Evolutionary conservation across 148 eudicot genomes (phyloP), one percentile per base, ranked within the genome.

Genomic region (Arctostaphylos glauca): DNA sequence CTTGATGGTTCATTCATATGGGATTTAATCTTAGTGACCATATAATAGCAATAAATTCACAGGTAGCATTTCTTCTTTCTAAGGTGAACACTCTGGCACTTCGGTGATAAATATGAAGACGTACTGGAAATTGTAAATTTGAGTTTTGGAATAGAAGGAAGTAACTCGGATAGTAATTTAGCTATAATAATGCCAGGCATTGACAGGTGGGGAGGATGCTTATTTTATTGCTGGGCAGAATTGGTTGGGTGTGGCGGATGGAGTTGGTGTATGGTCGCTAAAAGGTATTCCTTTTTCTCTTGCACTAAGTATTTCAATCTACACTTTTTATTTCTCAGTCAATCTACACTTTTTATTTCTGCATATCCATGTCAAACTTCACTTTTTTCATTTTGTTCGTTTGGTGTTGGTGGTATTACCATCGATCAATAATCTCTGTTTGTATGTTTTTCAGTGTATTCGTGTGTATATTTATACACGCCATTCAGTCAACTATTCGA

Each of bases 141-240:
- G 53, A 55, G 10, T 47, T 73, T 56, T 80, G 52, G 25, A 62
- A n/a, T 58, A 62, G 62, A 79, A 77, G 62, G 43, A 74, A 68
- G 15, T 59, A 71, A 31, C 77, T 74, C 71, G 60, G 87, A 79
- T 84, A 81, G 93, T 95, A 90, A 94, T 95, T 74, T 84, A 80
- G 76, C 77, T 89, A 81, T 89, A 92, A 91, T 95, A 85, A 90
- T 94, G 90, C 95, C 98, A 95, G 98, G 98, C 86, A 80, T 94
- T 90, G 92, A 85, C 98, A 95, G 98, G 98, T 95, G 94, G 91
- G 81, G 93, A 88, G 88, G 98, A 92, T 90, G 93, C 94, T 58
- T 91, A 88, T 84, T 92, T 94, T 86, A 79, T 92, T 67, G 81
- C 89, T 73, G 87, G 80, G 56, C 80, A 85, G 49, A 90, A 89